Base-by-base conservation (phyloP, 108 stramenopile species). In the Parmales sp. region DNA sequence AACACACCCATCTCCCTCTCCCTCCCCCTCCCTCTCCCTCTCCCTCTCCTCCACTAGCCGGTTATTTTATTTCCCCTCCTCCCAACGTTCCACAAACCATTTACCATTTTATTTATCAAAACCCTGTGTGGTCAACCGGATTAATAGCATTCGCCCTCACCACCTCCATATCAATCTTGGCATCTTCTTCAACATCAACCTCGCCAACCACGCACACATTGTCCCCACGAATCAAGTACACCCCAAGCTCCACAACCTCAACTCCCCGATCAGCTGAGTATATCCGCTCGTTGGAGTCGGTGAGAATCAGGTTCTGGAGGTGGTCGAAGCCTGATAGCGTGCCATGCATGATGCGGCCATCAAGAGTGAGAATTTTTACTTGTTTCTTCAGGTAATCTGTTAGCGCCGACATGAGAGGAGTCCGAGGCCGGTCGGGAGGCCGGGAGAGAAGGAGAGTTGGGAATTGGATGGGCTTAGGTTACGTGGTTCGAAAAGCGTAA, bases 281-380 rank as follows among this genome's bases (percentile, higher is more conserved):
- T 2, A 29, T 23, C 8, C 39, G 64, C 19, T 65, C 64, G 39
- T 65, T 37, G 8, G 38, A 28, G 13, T 41, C 39, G 64, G 39
- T 28, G 18, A 65, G 64, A 19, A 41, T 29, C 20, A 65, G 64
- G 64, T 65, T 65, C 41, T 65, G 64, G 64, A 65, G 23, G 7
- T 65, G 64, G 39, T 65, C 64, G 39, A 39, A 65, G 39, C 64
- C 64, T 23, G 39, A 31, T 13, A 23, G 60, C 19, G 16, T 48
- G 46, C n/a, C n/a, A n/a, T n/a, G n/a, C n/a, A n/a, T n/a, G n/a
- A n/a, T n/a, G n/a, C n/a, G n/a, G n/a, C n/a, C n/a, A n/a, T n/a
- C n/a, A n/a, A n/a, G n/a, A n/a, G n/a, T n/a, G n/a, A n/a, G n/a
- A n/a, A n/a, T n/a, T n/a, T n/a, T n/a, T n/a, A n/a, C n/a, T n/a